These are phyloP conservation scores for Mollisia scopiformis DNA, from an alignment of 2,329 filamentous ascomycete genomes.

Conservation along the genomic window DNA sequence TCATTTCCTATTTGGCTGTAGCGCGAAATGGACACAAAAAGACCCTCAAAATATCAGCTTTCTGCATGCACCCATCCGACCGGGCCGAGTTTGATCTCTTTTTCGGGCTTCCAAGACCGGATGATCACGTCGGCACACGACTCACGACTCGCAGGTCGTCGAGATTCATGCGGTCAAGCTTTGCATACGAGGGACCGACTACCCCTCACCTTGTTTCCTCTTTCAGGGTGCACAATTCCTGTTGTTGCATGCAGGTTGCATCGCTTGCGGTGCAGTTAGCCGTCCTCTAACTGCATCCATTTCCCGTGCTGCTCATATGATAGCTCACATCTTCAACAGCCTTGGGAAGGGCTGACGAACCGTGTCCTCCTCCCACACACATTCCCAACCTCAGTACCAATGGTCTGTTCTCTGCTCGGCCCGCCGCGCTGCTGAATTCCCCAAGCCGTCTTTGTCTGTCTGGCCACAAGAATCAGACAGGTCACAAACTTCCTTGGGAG, in stretches of 20 bases:
- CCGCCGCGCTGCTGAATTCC: background rate
- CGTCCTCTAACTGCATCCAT: background rate
- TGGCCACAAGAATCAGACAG: constrained; percentile 3
- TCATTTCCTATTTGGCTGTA: background rate
- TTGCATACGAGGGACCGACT: background rate
- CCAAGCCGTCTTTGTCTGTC: background rate
- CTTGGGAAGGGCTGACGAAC: background rate
- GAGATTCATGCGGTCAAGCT: background rate
- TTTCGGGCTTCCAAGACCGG: background rate
- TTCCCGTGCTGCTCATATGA: constrained; percentile 1
- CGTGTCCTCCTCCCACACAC: too few species aligned
- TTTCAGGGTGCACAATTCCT: background rate
- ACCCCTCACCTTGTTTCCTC: constrained; percentile 3
- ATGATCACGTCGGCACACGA: background rate
- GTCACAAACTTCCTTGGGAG: background rate
- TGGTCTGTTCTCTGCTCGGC: constrained; percentile 1
- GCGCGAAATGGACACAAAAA: background rate
- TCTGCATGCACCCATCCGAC: constrained; percentile 3
- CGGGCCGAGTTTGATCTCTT: constrained; percentile 6
- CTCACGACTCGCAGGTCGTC: background rate
- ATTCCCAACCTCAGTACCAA: constrained; percentile 2
- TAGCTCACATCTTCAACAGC: constrained; percentile 8
- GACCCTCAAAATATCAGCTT: background rate
- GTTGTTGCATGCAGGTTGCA: constrained; percentile 3
- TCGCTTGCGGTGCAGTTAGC: background rate